Evolutionary conservation across 1,139 yeast genomes (phyloP).

Genomic region (Kluyveromyces marxianus): DNA sequence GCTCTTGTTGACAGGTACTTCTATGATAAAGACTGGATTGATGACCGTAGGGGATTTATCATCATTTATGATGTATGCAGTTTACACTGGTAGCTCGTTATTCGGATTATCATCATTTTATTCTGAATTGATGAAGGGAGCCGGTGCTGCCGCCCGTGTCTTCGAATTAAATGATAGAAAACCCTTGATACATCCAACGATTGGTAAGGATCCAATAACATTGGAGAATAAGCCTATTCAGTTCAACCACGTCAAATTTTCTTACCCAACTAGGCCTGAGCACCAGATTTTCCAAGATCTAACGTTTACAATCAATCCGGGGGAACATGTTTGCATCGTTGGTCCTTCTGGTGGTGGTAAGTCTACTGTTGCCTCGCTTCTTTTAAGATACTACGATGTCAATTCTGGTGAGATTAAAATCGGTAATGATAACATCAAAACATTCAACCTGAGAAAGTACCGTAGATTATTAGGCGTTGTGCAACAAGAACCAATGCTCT

Average conservation of each 20-base stretch:
- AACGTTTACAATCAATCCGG: conserved; percentile 51
- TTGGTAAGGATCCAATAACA: conserved; percentile 35
- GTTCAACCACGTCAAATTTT: conserved; percentile 60
- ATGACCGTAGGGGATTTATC: conserved; percentile 84
- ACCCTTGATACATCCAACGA: conserved; percentile 61
- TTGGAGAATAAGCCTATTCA: conserved; percentile 45
- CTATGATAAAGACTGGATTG: conserved; percentile 63
- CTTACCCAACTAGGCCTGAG: conserved; percentile 85
- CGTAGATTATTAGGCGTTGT: conserved; percentile 75
- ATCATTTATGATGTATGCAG: conserved; percentile 92
- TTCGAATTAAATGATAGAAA: conserved; percentile 79
- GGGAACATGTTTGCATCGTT: conserved; percentile 79
- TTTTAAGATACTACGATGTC: conserved; percentile 61
- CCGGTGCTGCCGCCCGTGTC: conserved; percentile 91
- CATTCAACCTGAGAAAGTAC: conserved; percentile 63
- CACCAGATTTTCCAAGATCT: conserved; percentile 62
- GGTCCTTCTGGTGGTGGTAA: conserved; percentile 94
- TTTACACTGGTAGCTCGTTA: conserved; percentile 86
- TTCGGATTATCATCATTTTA: conserved; percentile 88
- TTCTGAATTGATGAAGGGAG: conserved; percentile 92
- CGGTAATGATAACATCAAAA: conserved; percentile 58
- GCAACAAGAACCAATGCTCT: conserved; percentile 80
- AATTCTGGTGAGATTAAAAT: conserved; percentile 56
- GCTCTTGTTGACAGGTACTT: conserved; percentile 71
- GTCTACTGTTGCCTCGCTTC: conserved; percentile 69